A percentile compares a stretch with the other conserved stretches of the same genome.
These are phyloP conservation scores for Xylaria telfairii DNA, from an alignment of 495 filamentous ascomycete genomes.

Conservation along the genomic window DNA sequence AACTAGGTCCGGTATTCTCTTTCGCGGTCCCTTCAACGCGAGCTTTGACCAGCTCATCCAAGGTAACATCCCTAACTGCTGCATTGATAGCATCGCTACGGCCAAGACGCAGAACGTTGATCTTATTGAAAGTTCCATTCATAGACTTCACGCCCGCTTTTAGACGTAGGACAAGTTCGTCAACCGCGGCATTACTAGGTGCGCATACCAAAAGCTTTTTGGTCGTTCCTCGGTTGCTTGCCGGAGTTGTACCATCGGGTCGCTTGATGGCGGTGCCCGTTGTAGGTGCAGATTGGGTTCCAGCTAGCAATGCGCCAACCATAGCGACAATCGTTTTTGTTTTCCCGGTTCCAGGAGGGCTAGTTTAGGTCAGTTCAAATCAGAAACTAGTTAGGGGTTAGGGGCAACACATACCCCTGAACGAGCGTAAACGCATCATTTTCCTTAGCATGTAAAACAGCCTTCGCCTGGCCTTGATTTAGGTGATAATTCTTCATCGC, in stretches of 20 bases:
- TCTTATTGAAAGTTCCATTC: slow-evolving; percentile 70
- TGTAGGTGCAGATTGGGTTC: slow-evolving; percentile 53
- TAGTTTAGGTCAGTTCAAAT: slow-evolving; percentile 35
- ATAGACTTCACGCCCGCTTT: slow-evolving; percentile 85
- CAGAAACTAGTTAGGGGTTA: background rate
- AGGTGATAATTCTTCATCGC: slow-evolving; percentile 78
- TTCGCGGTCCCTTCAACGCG: slow-evolving; percentile 63
- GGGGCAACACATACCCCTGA: slow-evolving; percentile 68
- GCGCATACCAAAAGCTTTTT: slow-evolving; percentile 96
- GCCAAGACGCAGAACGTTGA: slow-evolving; percentile 89
- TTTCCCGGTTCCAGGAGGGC: slow-evolving; percentile 93
- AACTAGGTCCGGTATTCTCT: slow-evolving; percentile 59
- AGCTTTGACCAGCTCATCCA: slow-evolving; percentile 87
- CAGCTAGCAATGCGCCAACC: slow-evolving; percentile 82
- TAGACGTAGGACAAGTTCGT: slow-evolving; percentile 92
- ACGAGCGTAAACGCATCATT: slow-evolving; percentile 97
- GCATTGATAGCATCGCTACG: slow-evolving; percentile 91
- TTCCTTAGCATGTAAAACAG: slow-evolving; percentile 86
- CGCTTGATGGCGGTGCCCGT: slow-evolving; percentile 55
- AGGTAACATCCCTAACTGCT: slow-evolving; percentile 87
- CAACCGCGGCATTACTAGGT: slow-evolving; percentile 95
- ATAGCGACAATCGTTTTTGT: slow-evolving; percentile 98
- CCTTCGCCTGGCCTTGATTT: slow-evolving; percentile 90
- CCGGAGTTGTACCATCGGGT: slow-evolving; percentile 44
- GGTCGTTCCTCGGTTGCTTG: slow-evolving; percentile 40